phyloP scores from a whole-genome alignment of 192 early-diverging fungal genomes.

The Allomyces macrogynus region DNA sequence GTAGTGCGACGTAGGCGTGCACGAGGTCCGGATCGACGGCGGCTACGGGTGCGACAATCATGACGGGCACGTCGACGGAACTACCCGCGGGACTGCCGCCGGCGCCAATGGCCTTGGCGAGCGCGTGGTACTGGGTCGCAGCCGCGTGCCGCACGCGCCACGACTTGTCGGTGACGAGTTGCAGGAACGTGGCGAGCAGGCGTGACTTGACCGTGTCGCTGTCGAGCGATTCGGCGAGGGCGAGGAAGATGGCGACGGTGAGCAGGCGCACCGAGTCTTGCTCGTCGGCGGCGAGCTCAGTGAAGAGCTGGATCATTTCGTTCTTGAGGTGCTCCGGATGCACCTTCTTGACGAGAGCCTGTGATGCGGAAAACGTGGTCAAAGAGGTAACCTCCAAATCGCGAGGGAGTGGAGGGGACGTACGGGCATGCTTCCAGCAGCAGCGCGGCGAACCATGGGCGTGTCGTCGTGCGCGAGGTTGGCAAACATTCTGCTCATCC shows the following conservation, averaged over 20 bases:
- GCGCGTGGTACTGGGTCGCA: slow-evolving; percentile 90
- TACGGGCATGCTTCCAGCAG: slow-evolving; percentile 63
- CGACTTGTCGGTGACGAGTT: slow-evolving; percentile 73
- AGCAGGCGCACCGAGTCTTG: slow-evolving; percentile 87
- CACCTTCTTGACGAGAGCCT: neutral
- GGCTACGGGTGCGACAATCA: slow-evolving; percentile 17
- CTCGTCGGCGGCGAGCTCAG: neutral
- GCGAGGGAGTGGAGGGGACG: slow-evolving; percentile 5
- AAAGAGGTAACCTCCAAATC: neutral
- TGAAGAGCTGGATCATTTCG: neutral
- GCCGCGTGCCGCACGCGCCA: slow-evolving; percentile 99
- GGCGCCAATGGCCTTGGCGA: slow-evolving; percentile 16
- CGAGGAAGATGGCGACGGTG: slow-evolving; percentile 75
- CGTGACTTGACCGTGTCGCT: slow-evolving; percentile 56
- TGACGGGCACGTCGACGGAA: neutral
- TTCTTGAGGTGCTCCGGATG: neutral
- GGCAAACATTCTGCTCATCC: slow-evolving; percentile 37
- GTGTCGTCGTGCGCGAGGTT: slow-evolving; percentile 81
- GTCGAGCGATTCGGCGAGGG: slow-evolving; percentile 62
- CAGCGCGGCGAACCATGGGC: slow-evolving; percentile 93
- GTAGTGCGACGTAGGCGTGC: slow-evolving; percentile 56
- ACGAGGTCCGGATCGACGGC: slow-evolving; percentile 72
- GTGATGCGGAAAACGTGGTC: neutral
- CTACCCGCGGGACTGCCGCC: no score
- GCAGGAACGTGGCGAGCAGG: slow-evolving; percentile 45